These are phyloP conservation scores for Aspergillus sp. DNA, from an alignment of 2,329 filamentous ascomycete genomes.

Conservation along the genomic window DNA sequence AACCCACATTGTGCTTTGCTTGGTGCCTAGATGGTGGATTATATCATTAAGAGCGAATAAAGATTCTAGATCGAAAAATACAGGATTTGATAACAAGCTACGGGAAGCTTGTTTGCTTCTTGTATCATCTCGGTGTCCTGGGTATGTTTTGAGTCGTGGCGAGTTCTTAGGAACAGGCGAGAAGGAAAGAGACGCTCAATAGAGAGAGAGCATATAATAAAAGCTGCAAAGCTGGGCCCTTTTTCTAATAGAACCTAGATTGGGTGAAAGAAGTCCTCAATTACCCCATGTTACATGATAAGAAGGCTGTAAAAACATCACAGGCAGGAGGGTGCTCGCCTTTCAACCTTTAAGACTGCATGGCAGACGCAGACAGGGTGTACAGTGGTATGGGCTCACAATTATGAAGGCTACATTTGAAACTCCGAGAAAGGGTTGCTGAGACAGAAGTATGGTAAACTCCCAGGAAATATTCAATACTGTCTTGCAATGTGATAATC, in stretches of 20 bases:
- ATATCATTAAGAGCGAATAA: background rate
- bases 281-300: too few species aligned
- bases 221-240: background rate
- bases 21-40: constrained; percentile 4
- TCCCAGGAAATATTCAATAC: too few species aligned
- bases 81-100: background rate
- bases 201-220: background rate
- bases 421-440: too few species aligned
- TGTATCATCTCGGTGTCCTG: background rate
- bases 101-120: background rate
- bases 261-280: too few species aligned
- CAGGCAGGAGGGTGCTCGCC: too few species aligned
- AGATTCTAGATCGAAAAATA: background rate
- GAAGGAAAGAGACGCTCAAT: background rate
- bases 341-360: too few species aligned
- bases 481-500: too few species aligned
- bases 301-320: too few species aligned
- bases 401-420: too few species aligned
- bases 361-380: too few species aligned
- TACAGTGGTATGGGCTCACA: too few species aligned
- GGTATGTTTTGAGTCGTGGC: background rate
- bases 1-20: constrained; percentile 3
- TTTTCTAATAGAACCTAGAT: background rate
- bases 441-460: too few species aligned
- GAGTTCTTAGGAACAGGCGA: background rate